phyloP scores from a whole-genome alignment of 73 alveolate species.

The Paramecium primaurelia region DNA sequence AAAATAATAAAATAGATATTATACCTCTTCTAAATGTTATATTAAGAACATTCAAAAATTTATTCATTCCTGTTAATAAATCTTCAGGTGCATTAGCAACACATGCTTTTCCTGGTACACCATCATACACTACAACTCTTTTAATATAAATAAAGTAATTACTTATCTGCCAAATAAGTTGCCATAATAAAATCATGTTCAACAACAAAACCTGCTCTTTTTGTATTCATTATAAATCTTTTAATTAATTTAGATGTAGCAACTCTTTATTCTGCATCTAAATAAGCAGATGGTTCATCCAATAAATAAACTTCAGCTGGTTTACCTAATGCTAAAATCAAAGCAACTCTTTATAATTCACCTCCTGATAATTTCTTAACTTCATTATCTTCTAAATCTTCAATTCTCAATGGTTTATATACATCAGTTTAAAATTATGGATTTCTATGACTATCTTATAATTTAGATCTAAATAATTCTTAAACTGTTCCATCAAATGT shows the following conservation, averaged over 20 bases:
- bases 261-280: conserved; percentile 97
- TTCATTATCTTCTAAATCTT: conserved; percentile 82
- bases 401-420: conserved; percentile 93
- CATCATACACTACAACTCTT: conserved; percentile 90
- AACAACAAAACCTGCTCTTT: conserved; percentile 95
- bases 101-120: conserved; percentile 92
- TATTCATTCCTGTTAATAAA: conserved; percentile 96
- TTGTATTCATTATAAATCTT: conserved; percentile 89
- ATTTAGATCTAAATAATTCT: conserved; percentile 77
- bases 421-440: conserved; percentile 97
- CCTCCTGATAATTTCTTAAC: conserved; percentile 86
- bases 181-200: conserved; percentile 99
- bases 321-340: conserved; percentile 94
- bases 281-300: conserved; percentile 99
- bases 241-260: conserved; percentile 96
- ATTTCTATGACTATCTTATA: conserved; percentile 74
- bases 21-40: conserved; percentile 92
- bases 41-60: conserved; percentile 91
- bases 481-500: conserved; percentile 92
- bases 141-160: conserved; percentile 71
- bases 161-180: conserved; percentile 95
- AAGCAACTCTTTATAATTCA: conserved; percentile 97
- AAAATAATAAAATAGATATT: neutral
- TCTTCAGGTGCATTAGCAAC: conserved; percentile 91
- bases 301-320: conserved; percentile 96